Evolutionary conservation across 345 rosid species (phyloP), one percentile per base, ranked within the genome.

Genomic region (Populus simonii): DNA sequence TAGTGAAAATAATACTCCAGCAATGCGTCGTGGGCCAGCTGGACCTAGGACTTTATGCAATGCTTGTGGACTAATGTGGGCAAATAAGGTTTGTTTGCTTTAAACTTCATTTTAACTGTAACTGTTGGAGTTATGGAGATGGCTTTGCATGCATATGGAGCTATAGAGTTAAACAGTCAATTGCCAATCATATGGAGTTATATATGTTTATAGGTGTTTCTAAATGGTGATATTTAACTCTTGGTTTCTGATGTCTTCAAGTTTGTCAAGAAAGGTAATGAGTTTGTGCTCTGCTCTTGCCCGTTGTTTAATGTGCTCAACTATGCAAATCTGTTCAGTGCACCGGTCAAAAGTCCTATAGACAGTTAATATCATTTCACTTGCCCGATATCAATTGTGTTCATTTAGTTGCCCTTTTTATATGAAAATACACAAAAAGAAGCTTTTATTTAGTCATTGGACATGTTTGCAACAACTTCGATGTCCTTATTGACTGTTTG

Each of bases 11-110:
- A 87, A 83, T 74, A 91, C 93, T 70, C 93, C 96, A 35, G 92
- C 92, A 66, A 91, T 91, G 96, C 96, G 93, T 69, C 93, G 96
- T 74, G 96, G 96, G 45, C 96, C 96, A 66, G 91, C 89, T 82
- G 96, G 96, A 79, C 93, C 96, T 39, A 90, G 96, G 80, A 91
- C 93, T 68, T 82, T 91, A 70, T 91, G 93, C 80, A 91, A 91
- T 73, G 96, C 96, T 7, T 91, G 96, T 74, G 96, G 96, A 66
- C 89, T 91, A n/a, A 91, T 91, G 96, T 91, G 96, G 96, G 93
- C 96, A 27, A 91, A 91, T 83, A 91, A 90, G 93, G 96, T 91
- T 38, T 41, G 72, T 78, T 63, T 75, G 76, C 47, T 55, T 22
- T 68, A 49, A 66, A 35, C 20, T n/a, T 29, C 39, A 61, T 71